Base-by-base conservation (phyloP, 1,139 yeast genomes). In the Yamadazyma atmosphaerica region DNA sequence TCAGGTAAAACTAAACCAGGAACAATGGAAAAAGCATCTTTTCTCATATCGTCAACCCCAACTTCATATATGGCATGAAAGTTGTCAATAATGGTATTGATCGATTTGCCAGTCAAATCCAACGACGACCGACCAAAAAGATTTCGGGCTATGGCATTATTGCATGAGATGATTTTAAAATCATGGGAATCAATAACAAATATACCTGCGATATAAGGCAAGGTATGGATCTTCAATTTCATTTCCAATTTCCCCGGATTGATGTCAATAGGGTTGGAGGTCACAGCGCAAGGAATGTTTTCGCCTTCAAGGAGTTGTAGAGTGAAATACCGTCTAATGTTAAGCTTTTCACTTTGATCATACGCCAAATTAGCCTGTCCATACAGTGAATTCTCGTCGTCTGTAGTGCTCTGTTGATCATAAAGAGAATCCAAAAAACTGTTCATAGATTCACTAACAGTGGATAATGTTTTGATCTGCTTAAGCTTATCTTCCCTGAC, bases 121-220 rank as follows among this genome's bases (percentile, higher is more conserved):
- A 56, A 54, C 7, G 68, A 54, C 1, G 74, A 65, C 41, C 76
- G 68, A 2, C 97, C 98, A 60, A 90, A 85, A 51, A 90, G 63
- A 47, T 86, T 83, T 45, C 83, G 78, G 10, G 92, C 78, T 36
- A 88, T 83, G 4, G 95, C 86, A 44, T 79, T 77, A 59, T 90
- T 90, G 56, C 87, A 86, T 8, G 88, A 80, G 15, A 80, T 56
- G 26, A 87, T 68, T 4, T 61, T 58, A 49, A 68, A 71, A 35
- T 65, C 59, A 11, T 51, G 49, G 4, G 80, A 65, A 37, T 82
- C 76, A n/a, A 89, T 66, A 11, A 88, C 82, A 51, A 88, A 81
- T 16, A 86, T 79, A 24, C 96, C 96, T 0, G 96, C 94, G 52
- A 88, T 86, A 56, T 87, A 86, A 0, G 96, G 96, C 45, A 87